Conservation (phyloP, 2,329 filamentous ascomycete species). For the Fusarium piperis region DNA sequence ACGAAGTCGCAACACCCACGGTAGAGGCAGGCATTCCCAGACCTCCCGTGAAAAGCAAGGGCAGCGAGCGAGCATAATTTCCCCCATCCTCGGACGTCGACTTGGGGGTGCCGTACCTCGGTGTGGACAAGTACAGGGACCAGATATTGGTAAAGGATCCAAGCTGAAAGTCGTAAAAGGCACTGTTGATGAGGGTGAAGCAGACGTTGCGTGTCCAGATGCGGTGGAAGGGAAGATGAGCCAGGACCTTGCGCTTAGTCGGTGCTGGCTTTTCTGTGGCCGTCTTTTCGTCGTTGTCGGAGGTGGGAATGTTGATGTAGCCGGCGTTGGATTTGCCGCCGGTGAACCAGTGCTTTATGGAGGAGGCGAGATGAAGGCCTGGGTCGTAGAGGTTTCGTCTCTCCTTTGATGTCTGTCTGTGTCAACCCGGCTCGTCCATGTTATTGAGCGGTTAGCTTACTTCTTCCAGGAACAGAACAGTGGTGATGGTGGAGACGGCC, state of each 20-base stretch:
- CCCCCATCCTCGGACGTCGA: constrained; percentile 40
- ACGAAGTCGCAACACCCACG: constrained; percentile 75
- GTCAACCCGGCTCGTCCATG: constrained; percentile 4
- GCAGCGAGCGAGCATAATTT: constrained; percentile 46
- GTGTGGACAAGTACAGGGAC: constrained; percentile 75
- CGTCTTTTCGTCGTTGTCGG: constrained; percentile 13
- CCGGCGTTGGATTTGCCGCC: constrained; percentile 42
- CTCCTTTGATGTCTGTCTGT: constrained; percentile 55
- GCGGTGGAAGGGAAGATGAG: constrained; percentile 50
- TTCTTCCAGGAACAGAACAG: constrained; percentile 75
- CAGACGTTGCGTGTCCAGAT: constrained; percentile 61
- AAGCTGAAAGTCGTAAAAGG: constrained; percentile 76
- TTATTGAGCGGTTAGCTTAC: constrained; percentile 44
- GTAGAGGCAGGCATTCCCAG: constrained; percentile 73
- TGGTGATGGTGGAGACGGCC: constrained; percentile 60
- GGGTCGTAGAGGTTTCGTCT: constrained; percentile 57
- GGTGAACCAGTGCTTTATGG: constrained; percentile 45
- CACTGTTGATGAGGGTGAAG: constrained; percentile 68
- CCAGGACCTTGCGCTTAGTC: constrained; percentile 15
- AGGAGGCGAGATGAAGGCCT: constrained; percentile 51
- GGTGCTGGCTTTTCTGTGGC: constrained; percentile 17
- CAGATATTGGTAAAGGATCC: constrained; percentile 76
- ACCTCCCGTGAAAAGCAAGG: constrained; percentile 70
- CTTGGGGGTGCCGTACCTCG: constrained; percentile 55
- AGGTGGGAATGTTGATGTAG: constrained; percentile 45